Evolutionary conservation across 495 filamentous ascomycete species (phyloP), one percentile per base, ranked within the genome.

Genomic region (Coniosporium apollinis): DNA sequence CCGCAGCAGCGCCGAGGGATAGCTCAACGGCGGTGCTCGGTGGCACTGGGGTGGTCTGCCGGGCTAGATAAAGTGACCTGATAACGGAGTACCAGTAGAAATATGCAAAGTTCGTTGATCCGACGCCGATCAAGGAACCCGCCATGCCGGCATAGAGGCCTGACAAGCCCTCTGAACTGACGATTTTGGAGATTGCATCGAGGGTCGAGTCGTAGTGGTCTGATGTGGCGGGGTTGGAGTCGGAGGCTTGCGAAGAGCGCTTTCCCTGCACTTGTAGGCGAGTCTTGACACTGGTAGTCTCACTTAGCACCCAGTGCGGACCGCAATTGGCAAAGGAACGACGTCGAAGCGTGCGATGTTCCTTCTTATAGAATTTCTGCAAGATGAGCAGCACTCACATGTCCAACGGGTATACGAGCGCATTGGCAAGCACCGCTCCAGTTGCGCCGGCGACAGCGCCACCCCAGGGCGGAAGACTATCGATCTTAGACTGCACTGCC

Each of bases 71-170:
- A 24, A 94, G 59, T 9, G 69, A 71, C 28, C 89, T 77, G 10
- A 94, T 83, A 13, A 84, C 55, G 15, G 82, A 86, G 57, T 99
- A 96, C 89, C 89, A 99, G 64, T 96, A 99, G 51, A 99, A 99
- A 59, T 99, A 99, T 41, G 89, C 89, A 51, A 99, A 99, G 54
- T 99, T 99, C 38, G 85, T 96, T 10, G 85, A 94, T 5, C 83
- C 87, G 10, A 96, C 91, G 28, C 89, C 89, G 13, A 94, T 58
- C 8, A 99, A 65, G 5, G 83, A 71, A 13, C 91, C 86, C 31
- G 67, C 59, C 50, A 99, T 85, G 32, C 89, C 89, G 28, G 80
- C 73, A 50, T 96, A 99, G 16, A 99, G 69, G 2, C 91, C 89
- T 11, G 56, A 42, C 11, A 89, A 22, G 10, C 89, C 91, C 31